Conservation (phyloP, 257 asterid species). For the Rauvolfia tetraphylla region DNA sequence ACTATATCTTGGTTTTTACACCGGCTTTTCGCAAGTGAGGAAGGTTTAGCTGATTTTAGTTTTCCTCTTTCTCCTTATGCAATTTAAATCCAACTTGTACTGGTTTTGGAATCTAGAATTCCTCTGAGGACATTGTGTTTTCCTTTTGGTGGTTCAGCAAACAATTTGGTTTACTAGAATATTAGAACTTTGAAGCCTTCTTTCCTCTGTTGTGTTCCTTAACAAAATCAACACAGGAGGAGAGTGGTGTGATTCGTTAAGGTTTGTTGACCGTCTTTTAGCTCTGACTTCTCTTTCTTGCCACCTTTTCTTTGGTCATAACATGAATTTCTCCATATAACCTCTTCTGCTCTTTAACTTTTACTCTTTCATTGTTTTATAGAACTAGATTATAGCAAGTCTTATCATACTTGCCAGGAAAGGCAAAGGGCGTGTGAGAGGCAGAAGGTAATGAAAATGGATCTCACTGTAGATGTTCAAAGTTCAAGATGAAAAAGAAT, state of each 20-base stretch:
- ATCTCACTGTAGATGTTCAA: not conserved
- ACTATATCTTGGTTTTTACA: not conserved
- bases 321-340: not conserved
- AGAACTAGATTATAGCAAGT: constrained; percentile 52
- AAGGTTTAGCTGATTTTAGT: not conserved
- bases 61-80: not conserved
- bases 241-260: not conserved
- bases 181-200: not conserved
- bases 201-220: not conserved
- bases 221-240: not conserved
- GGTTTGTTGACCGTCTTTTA: not conserved
- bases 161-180: not conserved
- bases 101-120: not conserved
- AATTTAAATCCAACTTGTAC: not conserved
- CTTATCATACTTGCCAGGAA: constrained; percentile 40
- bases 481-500: not conserved
- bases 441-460: constrained; percentile 59
- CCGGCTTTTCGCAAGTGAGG: not conserved
- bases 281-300: not conserved
- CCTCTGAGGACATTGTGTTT: not conserved
- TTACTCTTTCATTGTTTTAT: constrained; percentile 25
- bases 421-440: constrained; percentile 40
- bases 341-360: not conserved
- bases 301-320: not conserved
- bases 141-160: not conserved